Conservation (phyloP, 2,329 filamentous ascomycete species). For the Pyricularia sp. region DNA sequence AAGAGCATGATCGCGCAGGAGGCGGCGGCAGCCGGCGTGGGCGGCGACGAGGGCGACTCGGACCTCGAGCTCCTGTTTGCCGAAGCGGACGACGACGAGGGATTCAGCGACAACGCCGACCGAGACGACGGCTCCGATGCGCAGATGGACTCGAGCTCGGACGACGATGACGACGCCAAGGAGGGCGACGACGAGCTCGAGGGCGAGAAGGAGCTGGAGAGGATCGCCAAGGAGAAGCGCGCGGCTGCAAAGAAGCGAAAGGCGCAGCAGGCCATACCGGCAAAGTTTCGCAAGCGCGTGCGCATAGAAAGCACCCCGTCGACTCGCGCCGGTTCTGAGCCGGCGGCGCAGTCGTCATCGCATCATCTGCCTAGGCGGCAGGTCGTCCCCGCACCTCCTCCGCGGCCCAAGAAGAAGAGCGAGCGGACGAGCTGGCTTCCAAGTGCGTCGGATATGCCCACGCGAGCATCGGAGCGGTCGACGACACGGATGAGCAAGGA, state of each 20-base stretch:
- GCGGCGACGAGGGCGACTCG: constrained; percentile 27
- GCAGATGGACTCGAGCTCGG: constrained; percentile 73
- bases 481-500: constrained; percentile 48
- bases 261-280: constrained; percentile 53
- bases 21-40: constrained; percentile 30
- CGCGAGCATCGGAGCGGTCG: constrained; percentile 42
- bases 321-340: constrained; percentile 17
- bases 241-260: constrained; percentile 63
- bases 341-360: constrained; percentile 16
- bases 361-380: constrained; percentile 17
- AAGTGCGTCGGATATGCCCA: constrained; percentile 38
- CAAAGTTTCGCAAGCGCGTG: constrained; percentile 61
- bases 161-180: constrained; percentile 60
- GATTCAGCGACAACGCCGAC: constrained; percentile 61
- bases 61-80: constrained; percentile 65
- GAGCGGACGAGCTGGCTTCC: constrained; percentile 47
- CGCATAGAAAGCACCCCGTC: constrained; percentile 40
- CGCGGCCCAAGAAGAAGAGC: constrained; percentile 45
- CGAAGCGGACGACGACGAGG: constrained; percentile 54
- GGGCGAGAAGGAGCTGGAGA: constrained; percentile 78
- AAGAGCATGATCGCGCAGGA: constrained; percentile 64
- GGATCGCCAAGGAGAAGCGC: constrained; percentile 56
- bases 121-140: constrained; percentile 57
- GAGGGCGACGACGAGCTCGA: constrained; percentile 54
- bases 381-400: constrained; percentile 23